Conservation (phyloP, 2,329 filamentous ascomycete genomes). For the Acrodontium crateriforme region DNA sequence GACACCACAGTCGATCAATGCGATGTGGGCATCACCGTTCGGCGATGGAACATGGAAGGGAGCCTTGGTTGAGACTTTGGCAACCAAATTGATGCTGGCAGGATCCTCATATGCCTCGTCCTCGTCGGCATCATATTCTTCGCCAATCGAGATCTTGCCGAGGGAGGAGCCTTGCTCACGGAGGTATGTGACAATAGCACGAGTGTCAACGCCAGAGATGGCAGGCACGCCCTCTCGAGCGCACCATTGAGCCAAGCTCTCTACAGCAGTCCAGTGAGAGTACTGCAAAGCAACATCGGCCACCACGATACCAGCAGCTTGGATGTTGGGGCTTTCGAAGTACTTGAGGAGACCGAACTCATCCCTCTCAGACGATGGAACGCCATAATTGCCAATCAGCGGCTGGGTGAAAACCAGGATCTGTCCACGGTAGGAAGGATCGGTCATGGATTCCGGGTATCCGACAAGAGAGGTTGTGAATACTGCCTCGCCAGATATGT, state of each 20-base stretch:
- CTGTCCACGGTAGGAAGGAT: constrained; percentile 64
- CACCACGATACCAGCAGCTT: constrained; percentile 90
- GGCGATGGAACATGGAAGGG: constrained; percentile 88
- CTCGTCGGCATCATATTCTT: constrained; percentile 97
- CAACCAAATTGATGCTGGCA: constrained; percentile 90
- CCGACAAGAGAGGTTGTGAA: constrained; percentile 97
- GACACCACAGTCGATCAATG: constrained; percentile 92
- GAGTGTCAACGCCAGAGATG: constrained; percentile 93
- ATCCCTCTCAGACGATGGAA: constrained; percentile 75
- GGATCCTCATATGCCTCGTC: constrained; percentile 94
- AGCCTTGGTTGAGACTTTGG: constrained; percentile 92
- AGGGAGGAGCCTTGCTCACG: constrained; percentile 95
- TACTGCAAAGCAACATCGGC: constrained; percentile 87
- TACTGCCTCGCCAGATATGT: constrained; percentile 94
- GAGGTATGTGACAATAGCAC: constrained; percentile 87
- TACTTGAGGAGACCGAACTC: constrained; percentile 86
- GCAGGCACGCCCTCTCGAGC: constrained; percentile 89
- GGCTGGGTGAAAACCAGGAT: constrained; percentile 98
- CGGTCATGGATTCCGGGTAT: constrained; percentile 79
- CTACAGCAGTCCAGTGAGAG: constrained; percentile 97
- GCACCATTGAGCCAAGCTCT: constrained; percentile 88
- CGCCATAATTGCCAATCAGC: constrained; percentile 95
- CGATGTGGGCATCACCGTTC: constrained; percentile 75
- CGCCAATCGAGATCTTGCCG: constrained; percentile 84
- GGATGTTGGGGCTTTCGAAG: constrained; percentile 96